A percentile compares a stretch with the other conserved stretches of the same genome.
Conservation (phyloP, 2,329 filamentous ascomycete genomes). For the Cercospora sp. region DNA sequence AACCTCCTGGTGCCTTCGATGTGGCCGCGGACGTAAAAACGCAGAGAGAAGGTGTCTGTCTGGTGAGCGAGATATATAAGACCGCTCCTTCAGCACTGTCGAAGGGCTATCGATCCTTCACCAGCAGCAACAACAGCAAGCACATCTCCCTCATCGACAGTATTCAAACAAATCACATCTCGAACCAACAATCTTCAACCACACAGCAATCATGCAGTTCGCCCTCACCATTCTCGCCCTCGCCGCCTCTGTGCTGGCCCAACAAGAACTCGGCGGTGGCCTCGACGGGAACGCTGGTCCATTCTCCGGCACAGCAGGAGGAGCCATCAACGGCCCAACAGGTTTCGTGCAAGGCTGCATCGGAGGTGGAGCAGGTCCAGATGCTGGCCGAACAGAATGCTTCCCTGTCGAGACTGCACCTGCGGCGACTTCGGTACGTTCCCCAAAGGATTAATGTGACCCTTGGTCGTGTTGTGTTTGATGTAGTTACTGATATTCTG, state of each 20-base stretch:
- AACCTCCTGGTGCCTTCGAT: background rate
- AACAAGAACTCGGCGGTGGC: constrained; percentile 22
- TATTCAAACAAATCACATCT: background rate
- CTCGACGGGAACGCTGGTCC: constrained; percentile 15
- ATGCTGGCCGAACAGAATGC: constrained; percentile 17
- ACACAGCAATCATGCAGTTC: constrained; percentile 8
- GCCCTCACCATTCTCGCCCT: constrained; percentile 3
- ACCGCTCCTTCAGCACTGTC: background rate
- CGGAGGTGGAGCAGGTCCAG: constrained; percentile 12
- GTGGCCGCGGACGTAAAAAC: background rate
- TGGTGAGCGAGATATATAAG: background rate
- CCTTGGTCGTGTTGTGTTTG: background rate
- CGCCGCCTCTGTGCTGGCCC: constrained; percentile 6
- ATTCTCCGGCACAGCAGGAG: constrained; percentile 18
- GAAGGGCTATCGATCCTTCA: background rate
- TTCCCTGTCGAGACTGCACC: constrained; percentile 21
- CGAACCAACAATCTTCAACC: background rate
- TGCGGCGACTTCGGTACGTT: constrained; percentile 17
- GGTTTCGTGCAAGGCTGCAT: constrained; percentile 22
- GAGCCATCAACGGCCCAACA: constrained; percentile 24
- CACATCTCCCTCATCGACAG: background rate
- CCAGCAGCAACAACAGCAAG: background rate
- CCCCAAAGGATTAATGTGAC: too few relatives aligned
- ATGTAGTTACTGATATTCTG: background rate
- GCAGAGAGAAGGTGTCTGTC: background rate